Conservation (phyloP, 176 grass and related monocot species). For the Paspalum notatum region DNA sequence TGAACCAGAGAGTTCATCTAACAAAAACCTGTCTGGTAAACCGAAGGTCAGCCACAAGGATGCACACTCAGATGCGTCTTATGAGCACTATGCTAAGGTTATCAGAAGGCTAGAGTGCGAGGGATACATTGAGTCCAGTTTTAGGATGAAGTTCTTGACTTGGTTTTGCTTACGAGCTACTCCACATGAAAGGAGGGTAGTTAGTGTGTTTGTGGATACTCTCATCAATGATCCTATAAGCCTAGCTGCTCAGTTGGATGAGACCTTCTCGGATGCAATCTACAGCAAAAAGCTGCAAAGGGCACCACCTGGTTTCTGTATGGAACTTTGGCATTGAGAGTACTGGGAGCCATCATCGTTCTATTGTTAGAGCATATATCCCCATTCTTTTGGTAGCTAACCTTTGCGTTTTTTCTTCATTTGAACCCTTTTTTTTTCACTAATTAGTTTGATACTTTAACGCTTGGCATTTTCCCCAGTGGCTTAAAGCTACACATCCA, state of each 20-base stretch:
- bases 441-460: background rate
- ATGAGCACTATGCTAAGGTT: constrained; percentile 51
- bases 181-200: constrained; percentile 37
- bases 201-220: constrained; percentile 44
- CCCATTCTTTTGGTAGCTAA: background rate
- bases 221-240: constrained; percentile 47
- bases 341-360: background rate
- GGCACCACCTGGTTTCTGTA: constrained; percentile 42
- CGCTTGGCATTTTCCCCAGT: background rate
- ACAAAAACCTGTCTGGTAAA: constrained; percentile 32
- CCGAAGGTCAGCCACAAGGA: background rate
- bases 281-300: constrained; percentile 36
- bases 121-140: constrained; percentile 43
- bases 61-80: constrained; percentile 14
- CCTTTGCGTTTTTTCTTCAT: background rate
- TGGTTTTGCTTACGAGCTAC: constrained; percentile 66
- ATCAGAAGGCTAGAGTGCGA: constrained; percentile 57
- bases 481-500: background rate
- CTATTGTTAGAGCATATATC: constrained; percentile 1
- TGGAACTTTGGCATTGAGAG: constrained; percentile 50
- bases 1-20: constrained; percentile 37
- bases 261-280: constrained; percentile 61
- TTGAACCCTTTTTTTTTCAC: background rate
- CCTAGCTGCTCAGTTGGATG: constrained; percentile 12
- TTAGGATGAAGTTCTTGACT: constrained; percentile 64